phyloP scores from a whole-genome alignment of 2,329 filamentous ascomycete genomes.

The Teratosphaeria nubilosa region DNA sequence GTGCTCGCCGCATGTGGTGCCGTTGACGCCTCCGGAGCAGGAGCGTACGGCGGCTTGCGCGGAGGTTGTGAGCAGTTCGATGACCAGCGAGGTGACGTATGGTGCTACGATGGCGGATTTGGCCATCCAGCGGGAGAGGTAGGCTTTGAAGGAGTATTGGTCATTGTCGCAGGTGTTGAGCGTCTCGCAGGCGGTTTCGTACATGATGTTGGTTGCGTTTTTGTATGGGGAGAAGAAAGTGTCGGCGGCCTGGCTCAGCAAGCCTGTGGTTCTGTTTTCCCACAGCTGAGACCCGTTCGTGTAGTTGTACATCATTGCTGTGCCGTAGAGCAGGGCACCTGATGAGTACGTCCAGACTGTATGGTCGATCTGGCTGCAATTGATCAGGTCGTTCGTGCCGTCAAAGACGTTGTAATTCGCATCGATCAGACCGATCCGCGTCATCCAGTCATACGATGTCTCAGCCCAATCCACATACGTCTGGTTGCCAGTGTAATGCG shows the following conservation, averaged over 20 bases:
- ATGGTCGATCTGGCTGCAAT: conserved; percentile 43
- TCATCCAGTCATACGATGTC: conserved; percentile 52
- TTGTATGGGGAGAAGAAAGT: conserved; percentile 46
- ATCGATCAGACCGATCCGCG: conserved; percentile 40
- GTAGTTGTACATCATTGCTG: conserved; percentile 47
- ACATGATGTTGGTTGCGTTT: conserved; percentile 46
- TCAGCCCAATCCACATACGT: conserved; percentile 71
- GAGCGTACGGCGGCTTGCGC: conserved; percentile 34
- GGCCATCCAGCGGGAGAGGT: conserved; percentile 54
- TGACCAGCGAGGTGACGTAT: conserved; percentile 29
- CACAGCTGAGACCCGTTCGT: conserved; percentile 38
- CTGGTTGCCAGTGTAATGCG: conserved; percentile 65
- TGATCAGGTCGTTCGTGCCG: conserved; percentile 41
- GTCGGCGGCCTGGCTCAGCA: conserved; percentile 42
- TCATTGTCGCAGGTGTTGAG: conserved; percentile 55
- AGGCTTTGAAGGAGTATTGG: conserved; percentile 67
- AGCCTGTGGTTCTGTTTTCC: conserved; percentile 47
- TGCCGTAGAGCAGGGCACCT: conserved; percentile 45
- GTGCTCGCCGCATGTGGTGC: conserved; percentile 34
- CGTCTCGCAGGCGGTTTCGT: conserved; percentile 57
- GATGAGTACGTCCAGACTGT: conserved; percentile 50
- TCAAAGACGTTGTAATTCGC: conserved; percentile 45
- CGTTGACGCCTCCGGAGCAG: conserved; percentile 32
- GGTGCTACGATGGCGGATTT: conserved; percentile 36
- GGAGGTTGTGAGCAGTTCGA: conserved; percentile 29